A percentile compares a stretch with the other conserved stretches of the same genome.
phyloP scores from a whole-genome alignment of 164 flowering plant genomes.

The Umbellularia californica region DNA sequence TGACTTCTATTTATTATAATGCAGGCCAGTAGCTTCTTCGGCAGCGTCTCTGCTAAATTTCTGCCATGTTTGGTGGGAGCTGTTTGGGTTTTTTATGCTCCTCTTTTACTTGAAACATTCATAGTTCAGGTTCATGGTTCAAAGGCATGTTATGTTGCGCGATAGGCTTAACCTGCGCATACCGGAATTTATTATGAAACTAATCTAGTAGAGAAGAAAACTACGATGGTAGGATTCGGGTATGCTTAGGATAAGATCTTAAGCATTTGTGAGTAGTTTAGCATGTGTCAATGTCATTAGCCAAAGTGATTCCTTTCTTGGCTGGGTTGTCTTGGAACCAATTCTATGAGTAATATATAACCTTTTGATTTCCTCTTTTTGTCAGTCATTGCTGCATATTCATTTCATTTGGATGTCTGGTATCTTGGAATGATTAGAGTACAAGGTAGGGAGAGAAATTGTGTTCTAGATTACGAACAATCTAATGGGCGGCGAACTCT shows the following conservation, averaged over 20 bases:
- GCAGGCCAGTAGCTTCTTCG: constrained; percentile 33
- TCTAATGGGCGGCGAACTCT: too few relatives aligned
- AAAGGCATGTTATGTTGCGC: constrained; percentile 9
- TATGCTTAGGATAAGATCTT: constrained; percentile 11
- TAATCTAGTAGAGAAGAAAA: background rate
- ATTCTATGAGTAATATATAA: background rate
- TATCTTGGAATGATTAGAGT: too few relatives aligned
- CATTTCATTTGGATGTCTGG: too few relatives aligned
- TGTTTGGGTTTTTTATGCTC: constrained; percentile 21
- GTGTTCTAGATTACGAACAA: too few relatives aligned
- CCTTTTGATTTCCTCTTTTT: too few relatives aligned
- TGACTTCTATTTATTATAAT: background rate
- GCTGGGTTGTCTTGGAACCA: background rate
- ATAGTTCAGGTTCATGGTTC: background rate
- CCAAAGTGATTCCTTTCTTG: background rate
- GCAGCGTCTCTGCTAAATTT: constrained; percentile 18
- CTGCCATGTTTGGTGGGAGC: constrained; percentile 21
- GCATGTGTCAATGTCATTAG: background rate
- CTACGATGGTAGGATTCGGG: background rate
- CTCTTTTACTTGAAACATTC: constrained; percentile 32
- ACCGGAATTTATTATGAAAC: background rate
- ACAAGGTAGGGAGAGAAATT: too few relatives aligned
- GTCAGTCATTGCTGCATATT: too few relatives aligned
- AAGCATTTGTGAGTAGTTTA: background rate
- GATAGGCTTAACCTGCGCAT: constrained; percentile 6